Evolutionary conservation across 805 yeast species (phyloP), one percentile per base, ranked within the genome.

Genomic region (Cyberlindnera xishuangbannaensis): DNA sequence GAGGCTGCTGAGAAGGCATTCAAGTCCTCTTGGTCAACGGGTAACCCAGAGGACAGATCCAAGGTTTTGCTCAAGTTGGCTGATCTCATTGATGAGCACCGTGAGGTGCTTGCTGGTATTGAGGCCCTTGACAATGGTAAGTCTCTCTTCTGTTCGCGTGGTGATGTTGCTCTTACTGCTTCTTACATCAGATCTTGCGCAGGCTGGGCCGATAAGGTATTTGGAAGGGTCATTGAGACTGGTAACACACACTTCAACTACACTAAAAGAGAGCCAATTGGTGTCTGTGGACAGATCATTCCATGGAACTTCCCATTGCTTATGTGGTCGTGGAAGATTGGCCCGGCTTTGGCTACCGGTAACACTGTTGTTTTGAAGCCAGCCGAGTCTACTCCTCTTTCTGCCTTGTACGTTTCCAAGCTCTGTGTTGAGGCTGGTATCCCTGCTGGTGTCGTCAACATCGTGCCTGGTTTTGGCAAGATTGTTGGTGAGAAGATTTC

Each of bases 231-330:
- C 40, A 54, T 76, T 37, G 78, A 77, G 52, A 73, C 86, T 20
- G 87, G 84, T 43, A 58, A 63, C 40, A 56, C 72, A 34, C 78
- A 80, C 57, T 72, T 80, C 53, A 70, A 69, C 45, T 78, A 76
- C 61, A 72, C 83, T 35, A 69, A 73, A 57, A 74, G 79, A 59
- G 95, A 84, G 63, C 94, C 95, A 41, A 66, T 82, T 47, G 95
- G 95, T 58, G 94, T 84, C 34, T 80, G 88, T 62, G 87, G 92
- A 42, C 86, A 83, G 57, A 81, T 85, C 50, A 84, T 83, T 53
- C 95, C 95, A 49, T 85, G 95, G 95, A 85, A 85, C 65, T 85
- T 85, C 75, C 95, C 95, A 45, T 67, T 84, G 54, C 70, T 85
- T 64, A 82, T 84, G 80, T 76, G 83, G 67, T 71, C 90, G 28